These are phyloP conservation scores for Gracilaria domingensis DNA, from an alignment of 23 red algal genomes.

Conservation along the genomic window DNA sequence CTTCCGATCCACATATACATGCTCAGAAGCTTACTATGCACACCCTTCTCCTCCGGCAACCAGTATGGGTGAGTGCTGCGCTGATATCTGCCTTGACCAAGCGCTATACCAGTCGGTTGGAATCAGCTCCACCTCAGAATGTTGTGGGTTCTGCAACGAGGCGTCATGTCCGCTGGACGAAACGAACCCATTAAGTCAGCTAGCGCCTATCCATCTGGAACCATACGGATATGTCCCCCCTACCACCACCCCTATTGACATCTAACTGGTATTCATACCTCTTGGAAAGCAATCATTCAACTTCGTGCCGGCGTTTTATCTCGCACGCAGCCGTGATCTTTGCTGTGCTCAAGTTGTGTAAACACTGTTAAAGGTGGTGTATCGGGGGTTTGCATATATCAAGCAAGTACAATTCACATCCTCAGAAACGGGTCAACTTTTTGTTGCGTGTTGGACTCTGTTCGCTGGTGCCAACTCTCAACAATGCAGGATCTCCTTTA, in stretches of 20 bases:
- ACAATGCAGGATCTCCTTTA: neutral
- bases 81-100: conserved; percentile 27
- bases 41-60: conserved; percentile 12
- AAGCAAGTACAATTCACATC: neutral
- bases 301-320: neutral
- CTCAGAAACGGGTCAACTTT: neutral
- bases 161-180: conserved; percentile 14
- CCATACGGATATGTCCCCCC: conserved; percentile 38
- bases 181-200: conserved; percentile 21
- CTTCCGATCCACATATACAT: conserved; percentile 9
- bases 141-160: conserved; percentile 20
- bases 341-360: neutral
- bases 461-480: neutral
- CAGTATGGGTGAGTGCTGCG: conserved; percentile 22
- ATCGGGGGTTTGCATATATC: neutral
- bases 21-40: conserved; percentile 24
- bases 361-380: neutral
- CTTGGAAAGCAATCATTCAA: conserved; percentile 14
- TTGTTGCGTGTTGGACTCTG: neutral
- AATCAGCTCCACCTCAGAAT: conserved; percentile 19
- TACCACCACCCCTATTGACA: conserved; percentile 16
- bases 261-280: neutral
- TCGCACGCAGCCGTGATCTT: conserved; percentile 4
- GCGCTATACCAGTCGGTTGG: conserved; percentile 25
- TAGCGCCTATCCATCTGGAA: conserved; percentile 11